Evolutionary conservation across 1,284 basidiomycete genomes (phyloP), one percentile per base, ranked within the genome.

Genomic region (Ustilago hordei): DNA sequence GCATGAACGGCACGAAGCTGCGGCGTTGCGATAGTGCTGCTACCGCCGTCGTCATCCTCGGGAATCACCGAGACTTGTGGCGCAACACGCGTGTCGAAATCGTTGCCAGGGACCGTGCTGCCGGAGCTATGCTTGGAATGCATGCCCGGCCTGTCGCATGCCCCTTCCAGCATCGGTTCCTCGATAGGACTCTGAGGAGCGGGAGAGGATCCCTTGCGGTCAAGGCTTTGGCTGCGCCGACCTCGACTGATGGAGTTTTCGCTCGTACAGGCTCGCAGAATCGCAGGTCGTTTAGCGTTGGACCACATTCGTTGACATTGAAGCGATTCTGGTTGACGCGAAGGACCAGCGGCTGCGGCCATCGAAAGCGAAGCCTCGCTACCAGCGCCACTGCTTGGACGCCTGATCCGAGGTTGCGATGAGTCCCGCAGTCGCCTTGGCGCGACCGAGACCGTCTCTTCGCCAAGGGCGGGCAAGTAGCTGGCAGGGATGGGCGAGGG

Each of bases 61-160:
- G 60, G 68, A 28, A 75, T 75, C 45, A 75, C 64, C 36, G 67
- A 41, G 3, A 75, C 73, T 15, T 70, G 73, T 17, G 73, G 67
- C 17, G 68, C 54, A 8, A 32, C 31, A 17, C 67, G 60, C 19
- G 41, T 17, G 5, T 52, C 68, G 17, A 52, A 23, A 12, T 75
- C 73, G 32, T 54, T 52, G 15, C 47, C 63, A 4, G 47, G 55
- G 35, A 60, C 45, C 2, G 73, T 75, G 43, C 67, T 64, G 60
- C 63, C 55, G 1, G 73, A 75, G 36, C 63, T 75, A 41, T 54
- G 66, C 39, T 75, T 75, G 19, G 64, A 67, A 31, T 75, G 73
- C 4, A 52, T 63, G 19, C 66, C 62, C 0, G 66, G 60, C 19
- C 66, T 39, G 28, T 58, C 66, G 41, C 34, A 64, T 9, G 34